Conservation (phyloP, 2,329 filamentous ascomycete species). For the Diplodia corticola region DNA sequence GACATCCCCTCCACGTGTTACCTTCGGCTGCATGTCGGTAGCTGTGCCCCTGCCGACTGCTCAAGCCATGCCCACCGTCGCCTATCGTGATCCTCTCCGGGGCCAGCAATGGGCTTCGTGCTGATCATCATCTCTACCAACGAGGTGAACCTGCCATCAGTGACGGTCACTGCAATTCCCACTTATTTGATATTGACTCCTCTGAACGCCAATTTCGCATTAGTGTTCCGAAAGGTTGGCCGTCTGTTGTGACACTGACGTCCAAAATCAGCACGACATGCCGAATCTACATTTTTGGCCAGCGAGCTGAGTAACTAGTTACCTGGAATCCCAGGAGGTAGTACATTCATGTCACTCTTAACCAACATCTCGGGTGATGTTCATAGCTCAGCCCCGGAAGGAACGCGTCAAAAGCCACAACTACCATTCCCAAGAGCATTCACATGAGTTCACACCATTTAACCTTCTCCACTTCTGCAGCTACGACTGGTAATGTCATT, state of each 20-base stretch:
- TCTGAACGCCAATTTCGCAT: not conserved
- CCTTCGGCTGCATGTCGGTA: not conserved
- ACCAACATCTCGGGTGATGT: too few species aligned
- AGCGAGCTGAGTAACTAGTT: too few species aligned
- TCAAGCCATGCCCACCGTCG: not conserved
- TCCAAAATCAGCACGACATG: too few species aligned
- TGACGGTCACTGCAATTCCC: not conserved
- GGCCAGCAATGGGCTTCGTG: not conserved
- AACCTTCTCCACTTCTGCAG: not conserved
- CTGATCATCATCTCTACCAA: not conserved
- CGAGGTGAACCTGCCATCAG: not conserved
- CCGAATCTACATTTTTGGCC: too few species aligned
- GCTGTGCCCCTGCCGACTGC: not conserved
- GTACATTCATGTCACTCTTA: too few species aligned
- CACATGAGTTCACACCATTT: not conserved
- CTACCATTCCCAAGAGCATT: not conserved
- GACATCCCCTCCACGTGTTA: not conserved
- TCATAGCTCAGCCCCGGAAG: not conserved
- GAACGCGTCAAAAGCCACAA: not conserved
- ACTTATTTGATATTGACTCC: not conserved
- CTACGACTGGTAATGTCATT: not conserved
- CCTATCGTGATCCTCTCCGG: not conserved
- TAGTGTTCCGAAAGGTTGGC: not conserved
- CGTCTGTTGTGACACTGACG: not conserved
- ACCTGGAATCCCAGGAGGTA: too few species aligned